These are phyloP conservation scores for Shiraia bambusicola DNA, from an alignment of 2,329 filamentous ascomycete genomes.

Conservation along the genomic window DNA sequence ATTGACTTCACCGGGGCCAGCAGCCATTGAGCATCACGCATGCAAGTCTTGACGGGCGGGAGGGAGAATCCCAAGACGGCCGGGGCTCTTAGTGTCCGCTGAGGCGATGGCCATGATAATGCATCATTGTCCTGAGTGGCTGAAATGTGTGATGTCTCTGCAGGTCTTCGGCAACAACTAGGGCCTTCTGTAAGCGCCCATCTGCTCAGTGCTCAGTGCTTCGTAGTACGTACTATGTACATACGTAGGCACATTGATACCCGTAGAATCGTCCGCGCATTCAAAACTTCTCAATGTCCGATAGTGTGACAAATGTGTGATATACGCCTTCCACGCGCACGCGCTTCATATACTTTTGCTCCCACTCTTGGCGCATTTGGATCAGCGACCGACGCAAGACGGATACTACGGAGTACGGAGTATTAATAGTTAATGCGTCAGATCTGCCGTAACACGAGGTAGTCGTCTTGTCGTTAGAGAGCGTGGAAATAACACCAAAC, in stretches of 20 bases:
- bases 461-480: constrained; percentile 11
- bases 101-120: constrained; percentile 10
- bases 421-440: too few species aligned
- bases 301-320: constrained; percentile 35
- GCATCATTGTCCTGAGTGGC: constrained; percentile 25
- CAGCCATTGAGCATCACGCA: constrained; percentile 32
- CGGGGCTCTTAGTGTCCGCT: constrained; percentile 23
- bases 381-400: not conserved
- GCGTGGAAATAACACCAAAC: constrained; percentile 3
- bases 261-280: constrained; percentile 12
- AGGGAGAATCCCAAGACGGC: constrained; percentile 26
- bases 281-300: constrained; percentile 1
- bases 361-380: not conserved
- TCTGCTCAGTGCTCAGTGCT: constrained; percentile 20
- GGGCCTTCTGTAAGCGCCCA: constrained; percentile 34
- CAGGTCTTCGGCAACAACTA: constrained; percentile 20
- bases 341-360: not conserved
- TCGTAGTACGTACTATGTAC: constrained; percentile 2
- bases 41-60: constrained; percentile 25
- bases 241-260: constrained; percentile 7
- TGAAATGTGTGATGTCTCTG: constrained; percentile 27
- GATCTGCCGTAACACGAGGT: constrained; percentile 6
- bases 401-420: not conserved
- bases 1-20: constrained; percentile 33
- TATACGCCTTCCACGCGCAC: constrained; percentile 11